Conservation (phyloP, 1,284 basidiomycete genomes). For the Cystobasidium slooffiae region DNA sequence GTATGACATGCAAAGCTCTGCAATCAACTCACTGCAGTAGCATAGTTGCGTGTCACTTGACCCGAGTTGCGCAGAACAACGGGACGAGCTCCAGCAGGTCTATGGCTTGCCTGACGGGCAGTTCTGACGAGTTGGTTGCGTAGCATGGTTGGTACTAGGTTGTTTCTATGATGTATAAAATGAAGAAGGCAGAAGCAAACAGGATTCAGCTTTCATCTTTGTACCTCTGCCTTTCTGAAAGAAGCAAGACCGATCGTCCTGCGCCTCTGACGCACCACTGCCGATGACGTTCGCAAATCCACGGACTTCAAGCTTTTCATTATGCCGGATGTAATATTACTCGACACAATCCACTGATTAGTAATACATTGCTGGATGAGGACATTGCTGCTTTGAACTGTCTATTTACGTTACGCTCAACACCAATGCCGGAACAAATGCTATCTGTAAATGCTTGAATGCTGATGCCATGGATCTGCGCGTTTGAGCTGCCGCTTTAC, state of each 20-base stretch:
- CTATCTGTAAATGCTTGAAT: no score
- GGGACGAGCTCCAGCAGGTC: constrained; percentile 18
- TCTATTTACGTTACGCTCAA: no score
- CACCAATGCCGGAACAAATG: no score
- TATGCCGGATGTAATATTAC: no score
- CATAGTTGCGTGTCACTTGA: constrained; percentile 22
- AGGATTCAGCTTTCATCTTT: neutral
- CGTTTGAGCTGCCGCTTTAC: no score
- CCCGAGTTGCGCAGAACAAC: constrained; percentile 22
- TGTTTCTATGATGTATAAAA: neutral
- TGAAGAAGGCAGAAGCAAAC: neutral
- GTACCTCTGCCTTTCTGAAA: neutral
- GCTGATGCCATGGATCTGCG: no score
- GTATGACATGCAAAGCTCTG: neutral
- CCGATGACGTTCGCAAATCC: constrained; percentile 5
- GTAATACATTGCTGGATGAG: no score
- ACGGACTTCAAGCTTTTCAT: neutral
- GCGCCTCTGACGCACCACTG: constrained; percentile 9
- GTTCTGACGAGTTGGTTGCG: constrained; percentile 9
- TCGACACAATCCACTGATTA: no score
- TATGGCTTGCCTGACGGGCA: constrained; percentile 26
- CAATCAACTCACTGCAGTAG: constrained; percentile 21
- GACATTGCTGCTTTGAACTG: no score
- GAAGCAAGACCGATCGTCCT: neutral
- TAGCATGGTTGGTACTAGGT: constrained; percentile 2